Conservation (phyloP, 371 early-diverging fungal species). For the Circinella umbellata region DNA sequence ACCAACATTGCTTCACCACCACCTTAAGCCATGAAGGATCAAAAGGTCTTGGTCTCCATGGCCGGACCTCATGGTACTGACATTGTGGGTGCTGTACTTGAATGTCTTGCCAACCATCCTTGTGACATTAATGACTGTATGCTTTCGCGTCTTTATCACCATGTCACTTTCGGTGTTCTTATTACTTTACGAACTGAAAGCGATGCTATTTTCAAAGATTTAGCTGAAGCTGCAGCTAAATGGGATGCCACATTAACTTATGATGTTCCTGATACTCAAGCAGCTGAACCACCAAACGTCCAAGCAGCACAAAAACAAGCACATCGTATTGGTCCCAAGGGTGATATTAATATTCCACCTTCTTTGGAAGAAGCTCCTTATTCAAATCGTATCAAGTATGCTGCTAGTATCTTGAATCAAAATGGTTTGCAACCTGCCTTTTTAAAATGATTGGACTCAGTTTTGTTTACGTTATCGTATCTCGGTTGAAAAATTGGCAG, state of each 20-base stretch:
- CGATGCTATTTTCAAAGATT: slow-evolving; percentile 75
- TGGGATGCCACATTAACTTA: slow-evolving; percentile 86
- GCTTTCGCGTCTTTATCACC: slow-evolving; percentile 84
- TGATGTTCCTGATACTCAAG: slow-evolving; percentile 77
- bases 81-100: slow-evolving; percentile 81
- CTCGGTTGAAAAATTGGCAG: slow-evolving; percentile 80
- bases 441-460: slow-evolving; percentile 74
- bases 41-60: slow-evolving; percentile 72
- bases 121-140: slow-evolving; percentile 81
- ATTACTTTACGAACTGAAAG: slow-evolving; percentile 72
- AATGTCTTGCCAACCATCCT: slow-evolving; percentile 71
- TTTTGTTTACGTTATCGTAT: slow-evolving; percentile 73
- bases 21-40: slow-evolving; percentile 60
- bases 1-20: slow-evolving; percentile 26
- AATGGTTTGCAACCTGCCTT: slow-evolving; percentile 75
- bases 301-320: slow-evolving; percentile 22
- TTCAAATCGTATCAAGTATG: slow-evolving; percentile 76
- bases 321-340: slow-evolving; percentile 34
- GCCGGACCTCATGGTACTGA: slow-evolving; percentile 90
- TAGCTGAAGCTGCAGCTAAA: slow-evolving; percentile 74
- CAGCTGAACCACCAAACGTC: slow-evolving; percentile 55
- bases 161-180: slow-evolving; percentile 86
- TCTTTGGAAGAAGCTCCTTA: slow-evolving; percentile 87
- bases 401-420: slow-evolving; percentile 84
- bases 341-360: slow-evolving; percentile 49